Evolutionary conservation across 495 filamentous ascomycete species (phyloP).

Genomic region (Penicillium alfredii): DNA sequence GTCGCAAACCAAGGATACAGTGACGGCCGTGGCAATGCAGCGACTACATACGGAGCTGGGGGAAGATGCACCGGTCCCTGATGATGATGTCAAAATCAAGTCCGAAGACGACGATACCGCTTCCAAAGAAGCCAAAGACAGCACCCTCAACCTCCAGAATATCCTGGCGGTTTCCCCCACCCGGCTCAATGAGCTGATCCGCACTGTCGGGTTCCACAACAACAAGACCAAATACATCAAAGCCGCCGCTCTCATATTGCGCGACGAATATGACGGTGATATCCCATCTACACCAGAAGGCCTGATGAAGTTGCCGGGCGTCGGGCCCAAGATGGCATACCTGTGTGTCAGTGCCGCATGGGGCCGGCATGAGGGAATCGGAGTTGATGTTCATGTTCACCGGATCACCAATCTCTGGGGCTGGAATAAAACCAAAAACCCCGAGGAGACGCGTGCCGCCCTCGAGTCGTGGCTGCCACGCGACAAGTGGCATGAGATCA

Average conservation of each 20-base stretch:
- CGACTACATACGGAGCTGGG: conserved; percentile 70
- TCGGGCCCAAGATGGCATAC: conserved; percentile 97
- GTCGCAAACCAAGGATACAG: conserved; percentile 92
- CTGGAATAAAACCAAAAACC: conserved; percentile 78
- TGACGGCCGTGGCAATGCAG: conserved; percentile 79
- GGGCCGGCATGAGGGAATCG: conserved; percentile 57
- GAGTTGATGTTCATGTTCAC: conserved; percentile 67
- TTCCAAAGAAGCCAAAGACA: conserved; percentile 30
- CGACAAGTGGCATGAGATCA: conserved; percentile 92
- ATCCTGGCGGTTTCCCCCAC: conserved; percentile 67
- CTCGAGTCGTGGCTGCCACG: conserved; percentile 79
- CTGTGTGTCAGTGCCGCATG: conserved; percentile 73
- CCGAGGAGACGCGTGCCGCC: conserved; percentile 75
- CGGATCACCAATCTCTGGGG: conserved; percentile 96
- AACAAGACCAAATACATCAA: conserved; percentile 93
- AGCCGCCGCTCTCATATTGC: conserved; percentile 63
- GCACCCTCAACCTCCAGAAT: conserved; percentile 66
- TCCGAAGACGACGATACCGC: conserved; percentile 12
- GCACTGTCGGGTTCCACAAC: conserved; percentile 88
- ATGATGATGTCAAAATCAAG: conserved; percentile 15
- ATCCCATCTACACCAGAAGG: conserved; percentile 79
- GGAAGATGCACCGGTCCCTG: not conserved
- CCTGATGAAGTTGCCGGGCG: conserved; percentile 76
- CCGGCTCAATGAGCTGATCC: conserved; percentile 72
- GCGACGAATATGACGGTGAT: conserved; percentile 63